Evolutionary conservation across 331 rosid genomes (phyloP), one percentile per base, ranked within the genome.

Genomic region (Rosa hybrid): DNA sequence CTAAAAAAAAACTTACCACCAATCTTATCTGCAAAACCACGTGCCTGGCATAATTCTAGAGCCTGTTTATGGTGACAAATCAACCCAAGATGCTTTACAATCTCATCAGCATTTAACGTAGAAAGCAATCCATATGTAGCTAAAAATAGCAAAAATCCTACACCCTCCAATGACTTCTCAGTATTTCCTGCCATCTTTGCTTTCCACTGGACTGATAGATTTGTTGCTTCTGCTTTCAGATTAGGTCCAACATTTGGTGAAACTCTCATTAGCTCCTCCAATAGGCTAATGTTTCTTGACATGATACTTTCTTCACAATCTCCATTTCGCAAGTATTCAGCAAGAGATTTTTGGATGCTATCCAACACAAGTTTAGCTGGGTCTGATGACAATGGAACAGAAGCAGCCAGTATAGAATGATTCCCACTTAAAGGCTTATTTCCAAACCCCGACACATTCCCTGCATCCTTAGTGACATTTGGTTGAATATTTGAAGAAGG

Each of bases 331-430:
- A 83, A 69, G 23, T 46, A 80, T n/a, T 76, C 68, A 72, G 80
- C 30, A 75, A 88, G 65, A 76, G 70, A 81, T 9, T 71, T 81
- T 80, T 45, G 85, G 21, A 93, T 87, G 12, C 67, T 38, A 63
- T 82, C 83, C 86, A 89, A 76, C 48, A 88, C 89, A 79, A 84
- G 75, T 74, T 88, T 83, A 63, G 94, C 87, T 16, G 92, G 90
- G 78, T 89, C 87, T 67, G 71, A 38, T 60, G 74, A 85, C 54
- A 60, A 17, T 81, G 81, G 77, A 78, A 86, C 87, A 72, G 25
- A 12, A 7, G 72, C n/a, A 16, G 82, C 77, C 75, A 84, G 64
- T 23, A 68, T 77, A 81, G 84, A 59, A 63, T 83, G 83, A 20
- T 64, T 69, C 30, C 72, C 77, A 64, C 74, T 83, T 72, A 81